Base-by-base conservation (phyloP, 169 alveolate genomes). In the Plasmodium sp. region DNA sequence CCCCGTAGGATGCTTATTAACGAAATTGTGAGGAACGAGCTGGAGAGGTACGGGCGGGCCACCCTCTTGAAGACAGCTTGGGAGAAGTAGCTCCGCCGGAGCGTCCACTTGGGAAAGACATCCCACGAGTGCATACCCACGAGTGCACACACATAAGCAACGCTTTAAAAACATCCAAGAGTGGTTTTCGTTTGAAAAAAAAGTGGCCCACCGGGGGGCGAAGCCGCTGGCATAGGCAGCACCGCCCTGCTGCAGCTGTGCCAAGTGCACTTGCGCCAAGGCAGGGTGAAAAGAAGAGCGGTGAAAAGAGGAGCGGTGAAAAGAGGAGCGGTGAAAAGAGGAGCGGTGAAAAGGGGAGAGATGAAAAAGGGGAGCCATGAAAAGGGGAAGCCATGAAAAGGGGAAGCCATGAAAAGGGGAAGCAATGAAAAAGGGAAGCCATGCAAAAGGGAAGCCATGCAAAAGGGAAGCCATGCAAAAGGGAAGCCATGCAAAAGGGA, bases 1-100 rank as follows among this genome's bases (percentile, higher is more conserved):
- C n/a, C n/a, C 45, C 27, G 33, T 62, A 83, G 92, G 33, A 43
- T 83, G 43, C 14, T 83, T 18, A 31, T 83, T 39, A 83, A 83
- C 62, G 92, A 83, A 83, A 83, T 83, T 36, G 74, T 83, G 41
- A 83, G 92, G 31, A 83, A 83, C 34, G 92, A 83, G 43, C 31
- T 83, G 31, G 92, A 83, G 74, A 27, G 45, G 22, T 58, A 83
- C 36, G 41, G 54, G 31, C 39, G 92, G 48, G 43, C 41, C 36
- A 39, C 45, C 22, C 41, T 62, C 7, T 58, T 83, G 31, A 58
- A 83, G 31, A 43, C 45, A 16, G 31, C 31, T 58, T 33, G 74
- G 34, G 74, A 58, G 48, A 48, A 83, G 18, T 34, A 34, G 39
- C 12, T 48, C 33, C 77, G 14, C 27, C 27, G 33, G 33, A 27